Evolutionary conservation across 2,329 filamentous ascomycete genomes (phyloP).

Genomic region (Trichoderma pleuroti): DNA sequence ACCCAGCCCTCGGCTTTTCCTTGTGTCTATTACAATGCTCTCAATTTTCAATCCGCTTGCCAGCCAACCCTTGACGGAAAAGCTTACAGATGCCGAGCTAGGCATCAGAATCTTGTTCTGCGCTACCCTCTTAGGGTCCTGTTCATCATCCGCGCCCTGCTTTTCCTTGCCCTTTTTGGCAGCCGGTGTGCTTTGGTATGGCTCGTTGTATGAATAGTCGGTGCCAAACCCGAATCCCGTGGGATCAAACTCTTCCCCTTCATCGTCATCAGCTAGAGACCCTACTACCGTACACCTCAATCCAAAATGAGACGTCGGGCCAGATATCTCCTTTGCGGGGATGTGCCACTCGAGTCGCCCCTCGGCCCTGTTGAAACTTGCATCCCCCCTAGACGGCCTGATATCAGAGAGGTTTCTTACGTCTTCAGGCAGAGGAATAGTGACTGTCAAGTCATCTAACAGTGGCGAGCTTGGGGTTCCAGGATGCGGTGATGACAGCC

Average conservation of each 20-base stretch:
- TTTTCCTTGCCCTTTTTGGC: conserved; percentile 34
- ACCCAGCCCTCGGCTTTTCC: conserved; percentile 79
- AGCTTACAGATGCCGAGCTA: conserved; percentile 70
- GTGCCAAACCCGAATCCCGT: conserved; percentile 50
- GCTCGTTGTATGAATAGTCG: conserved; percentile 53
- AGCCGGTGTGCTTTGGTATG: conserved; percentile 49
- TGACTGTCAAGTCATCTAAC: conserved; percentile 74
- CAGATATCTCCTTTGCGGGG: conserved; percentile 68
- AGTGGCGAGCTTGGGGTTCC: conserved; percentile 57
- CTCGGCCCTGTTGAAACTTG: conserved; percentile 72
- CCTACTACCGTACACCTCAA: conserved; percentile 80
- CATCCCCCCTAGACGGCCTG: conserved; percentile 76
- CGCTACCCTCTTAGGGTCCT: conserved; percentile 55
- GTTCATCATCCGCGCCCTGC: conserved; percentile 35
- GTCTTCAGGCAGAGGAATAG: conserved; percentile 71
- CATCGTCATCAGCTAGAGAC: conserved; percentile 46
- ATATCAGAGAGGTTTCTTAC: conserved; percentile 84
- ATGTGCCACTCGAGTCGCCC: conserved; percentile 78
- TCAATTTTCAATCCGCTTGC: conserved; percentile 66
- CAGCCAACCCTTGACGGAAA: conserved; percentile 66
- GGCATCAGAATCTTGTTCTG: conserved; percentile 78
- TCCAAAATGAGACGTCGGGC: conserved; percentile 64
- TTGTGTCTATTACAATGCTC: conserved; percentile 65
- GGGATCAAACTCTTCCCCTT: conserved; percentile 47
- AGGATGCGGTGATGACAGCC: conserved; percentile 41